Evolutionary conservation across 1,284 basidiomycete genomes (phyloP).

Genomic region (Grifola frondosa): DNA sequence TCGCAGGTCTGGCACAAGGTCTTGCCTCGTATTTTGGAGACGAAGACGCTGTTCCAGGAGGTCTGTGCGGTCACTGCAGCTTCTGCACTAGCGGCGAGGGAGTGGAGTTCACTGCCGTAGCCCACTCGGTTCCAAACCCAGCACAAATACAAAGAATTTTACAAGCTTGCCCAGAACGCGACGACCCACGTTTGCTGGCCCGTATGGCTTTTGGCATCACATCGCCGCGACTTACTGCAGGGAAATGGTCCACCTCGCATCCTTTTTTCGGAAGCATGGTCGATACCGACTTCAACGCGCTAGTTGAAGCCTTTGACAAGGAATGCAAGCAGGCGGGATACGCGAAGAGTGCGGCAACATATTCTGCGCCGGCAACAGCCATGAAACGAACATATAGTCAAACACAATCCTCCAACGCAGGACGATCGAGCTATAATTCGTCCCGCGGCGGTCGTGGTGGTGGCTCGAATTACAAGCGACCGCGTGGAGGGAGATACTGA

Average conservation of each 20-base stretch:
- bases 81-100: constrained; percentile 43
- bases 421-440: constrained; percentile 3
- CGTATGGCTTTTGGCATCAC: constrained; percentile 51
- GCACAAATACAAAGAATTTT: constrained; percentile 39
- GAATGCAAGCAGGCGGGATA: constrained; percentile 41
- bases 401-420: constrained; percentile 3
- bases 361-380: constrained; percentile 8
- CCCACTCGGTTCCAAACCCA: constrained; percentile 32
- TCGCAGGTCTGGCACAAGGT: constrained; percentile 42
- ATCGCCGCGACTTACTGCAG: constrained; percentile 43
- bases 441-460: constrained; percentile 9
- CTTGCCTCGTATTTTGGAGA: constrained; percentile 50
- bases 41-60: constrained; percentile 39
- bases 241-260: constrained; percentile 40
- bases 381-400: constrained; percentile 31
- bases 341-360: constrained; percentile 15
- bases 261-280: constrained; percentile 45
- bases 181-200: constrained; percentile 49
- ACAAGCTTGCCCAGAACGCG: constrained; percentile 43
- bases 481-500: constrained; percentile 12
- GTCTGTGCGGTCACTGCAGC: constrained; percentile 45
- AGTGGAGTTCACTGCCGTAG: constrained; percentile 34
- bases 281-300: constrained; percentile 36
- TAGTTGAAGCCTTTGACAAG: constrained; percentile 39
- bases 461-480: constrained; percentile 13